Evolutionary conservation across 352 stramenopile species (phyloP), one percentile per base, ranked within the genome.

Genomic region (Phytophthora foliorum): DNA sequence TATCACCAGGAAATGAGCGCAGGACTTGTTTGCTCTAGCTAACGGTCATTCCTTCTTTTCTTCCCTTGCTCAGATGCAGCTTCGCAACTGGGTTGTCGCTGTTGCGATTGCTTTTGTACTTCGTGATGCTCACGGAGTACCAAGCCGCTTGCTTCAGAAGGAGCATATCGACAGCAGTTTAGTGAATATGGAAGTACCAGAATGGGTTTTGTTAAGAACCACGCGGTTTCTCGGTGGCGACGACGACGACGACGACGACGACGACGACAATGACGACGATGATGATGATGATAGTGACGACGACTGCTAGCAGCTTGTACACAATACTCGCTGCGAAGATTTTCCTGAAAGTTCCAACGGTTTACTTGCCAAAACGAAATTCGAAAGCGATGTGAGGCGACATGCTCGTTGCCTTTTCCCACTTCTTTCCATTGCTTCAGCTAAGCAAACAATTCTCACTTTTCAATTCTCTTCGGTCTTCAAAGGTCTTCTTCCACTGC

Each of bases 61-160:
- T 10, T 51, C 44, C 24, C 44, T 38, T 22, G 46, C 42, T 22
- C 42, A 27, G 21, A 49, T 49, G 42, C 42, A 49, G 42, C 21
- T 27, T 7, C 8, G 29, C 42, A 27, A n/a, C 9, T 49, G 42
- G 42, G 3, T 49, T 25, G 42, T 27, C 42, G 19, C 19, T 6
- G 29, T 49, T 29, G 42, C 21, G 8, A 19, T 17, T 49, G 42
- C 9, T 19, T 29, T 19, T 22, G 19, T 49, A 27, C 13, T 49
- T 27, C 10, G 42, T 11, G 42, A 27, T 27, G 42, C 17, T 16
- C 6, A 49, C 8, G 42, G 42, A 27, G 42, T 19, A 27, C 0
- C 11, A 27, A 27, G 10, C 9, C 19, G 11, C 21, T 14, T 46
- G n/a, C 14, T 45, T 19, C 38, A 19, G 42, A 6, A 9, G 21